Conservation (phyloP, 306 rosid genomes). For the Alnus rubra region DNA sequence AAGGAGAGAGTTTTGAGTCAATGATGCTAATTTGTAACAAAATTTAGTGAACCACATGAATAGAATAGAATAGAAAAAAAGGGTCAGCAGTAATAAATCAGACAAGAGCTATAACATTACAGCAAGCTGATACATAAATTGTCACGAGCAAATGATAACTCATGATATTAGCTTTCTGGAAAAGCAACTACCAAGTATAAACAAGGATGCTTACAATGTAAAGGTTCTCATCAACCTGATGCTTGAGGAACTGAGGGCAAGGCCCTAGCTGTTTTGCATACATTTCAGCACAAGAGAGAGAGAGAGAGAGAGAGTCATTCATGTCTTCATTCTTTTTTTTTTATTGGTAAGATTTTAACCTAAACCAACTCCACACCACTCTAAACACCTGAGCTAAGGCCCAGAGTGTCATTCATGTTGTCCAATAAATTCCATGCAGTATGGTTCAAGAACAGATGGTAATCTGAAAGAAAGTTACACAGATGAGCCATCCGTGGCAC, state of each 20-base stretch:
- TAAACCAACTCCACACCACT: neutral
- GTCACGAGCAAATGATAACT: neutral
- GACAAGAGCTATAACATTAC: neutral
- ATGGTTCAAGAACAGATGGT: neutral
- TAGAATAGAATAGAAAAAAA: neutral
- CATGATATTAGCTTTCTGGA: neutral
- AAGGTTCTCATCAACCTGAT: neutral
- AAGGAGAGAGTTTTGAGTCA: constrained; percentile 21
- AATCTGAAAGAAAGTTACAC: neutral
- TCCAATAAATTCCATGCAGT: neutral
- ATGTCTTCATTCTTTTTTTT: neutral
- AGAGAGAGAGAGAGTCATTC: neutral
- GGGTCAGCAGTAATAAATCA: neutral
- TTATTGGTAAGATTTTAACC: neutral
- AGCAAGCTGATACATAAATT: neutral
- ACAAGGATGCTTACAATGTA: neutral
- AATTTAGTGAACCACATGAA: neutral
- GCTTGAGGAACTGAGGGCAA: neutral
- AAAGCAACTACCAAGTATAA: neutral
- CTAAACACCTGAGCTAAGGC: neutral
- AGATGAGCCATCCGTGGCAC: neutral
- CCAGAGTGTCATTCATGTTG: neutral
- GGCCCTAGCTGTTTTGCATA: neutral
- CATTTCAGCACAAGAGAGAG: neutral
- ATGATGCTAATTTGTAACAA: constrained; percentile 9